Evolutionary conservation across 192 early-diverging fungal species (phyloP), one percentile per base, ranked within the genome.

Genomic region (Irineochytrium annulatum): DNA sequence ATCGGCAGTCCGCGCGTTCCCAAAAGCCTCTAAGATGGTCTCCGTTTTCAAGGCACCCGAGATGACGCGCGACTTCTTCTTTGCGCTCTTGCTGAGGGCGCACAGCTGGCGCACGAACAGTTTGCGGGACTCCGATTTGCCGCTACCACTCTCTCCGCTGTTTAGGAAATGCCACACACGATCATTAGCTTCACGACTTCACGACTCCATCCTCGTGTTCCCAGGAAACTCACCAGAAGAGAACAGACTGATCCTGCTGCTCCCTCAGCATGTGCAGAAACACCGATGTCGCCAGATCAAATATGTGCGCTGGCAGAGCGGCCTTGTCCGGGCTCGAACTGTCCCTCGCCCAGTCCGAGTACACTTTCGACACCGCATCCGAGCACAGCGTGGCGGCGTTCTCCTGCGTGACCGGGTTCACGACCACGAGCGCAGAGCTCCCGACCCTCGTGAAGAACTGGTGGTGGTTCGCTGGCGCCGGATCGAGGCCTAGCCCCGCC

Each of bases 221-320:
- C 8, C 20, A 41, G 43, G 57, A 73, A 20, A 77, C 80, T 60
- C 86, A 94, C 95, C 82, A 83, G 56, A 95, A 88, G 17, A 98
- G 72, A 30, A 99, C 77, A 4, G 89, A 90, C 74, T 99, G 96
- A 63, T 96, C 92, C 57, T 92, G 84, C 26, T 91, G 88, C 30
- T 89, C 88, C 57, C 89, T 77, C 30, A 91, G 75, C 91, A 99
- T 92, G 61, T 94, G 90, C 59, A 93, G 75, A 65, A 94, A 99
- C 16, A 72, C 75, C 3, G 62, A 85, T 28, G 89, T 78, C 14
- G 92, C 90, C 45, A 96, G 65, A 14, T 88, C 89, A 76, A 89
- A 92, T 28, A 91, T 79, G 65, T 95, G 93, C 19, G 95, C 89
- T 3, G 77, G 75, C 30, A 75, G 55, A 17, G 60, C 52, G 1